Conservation (phyloP, 2,329 filamentous ascomycete genomes). For the Rutstroemia sydowiana region DNA sequence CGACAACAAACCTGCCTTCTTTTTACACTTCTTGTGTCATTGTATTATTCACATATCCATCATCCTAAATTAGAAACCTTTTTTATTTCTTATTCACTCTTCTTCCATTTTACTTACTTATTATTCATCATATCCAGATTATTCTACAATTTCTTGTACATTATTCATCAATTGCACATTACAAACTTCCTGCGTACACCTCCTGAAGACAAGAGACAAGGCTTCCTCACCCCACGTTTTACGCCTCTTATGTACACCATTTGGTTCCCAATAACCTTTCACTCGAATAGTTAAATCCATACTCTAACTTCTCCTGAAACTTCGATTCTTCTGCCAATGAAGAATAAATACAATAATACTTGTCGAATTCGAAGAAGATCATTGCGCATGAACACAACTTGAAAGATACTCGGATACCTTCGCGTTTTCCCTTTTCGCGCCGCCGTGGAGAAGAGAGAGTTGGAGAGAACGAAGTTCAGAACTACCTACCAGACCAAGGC, state of each 20-base stretch:
- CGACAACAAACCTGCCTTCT: neutral
- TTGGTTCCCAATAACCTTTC: neutral
- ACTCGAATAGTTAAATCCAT: conserved; percentile 3
- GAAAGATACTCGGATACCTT: neutral
- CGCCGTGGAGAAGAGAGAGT: neutral
- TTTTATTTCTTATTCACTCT: neutral
- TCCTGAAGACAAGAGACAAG: conserved; percentile 4
- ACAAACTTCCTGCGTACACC: conserved; percentile 1
- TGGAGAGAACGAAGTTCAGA: neutral
- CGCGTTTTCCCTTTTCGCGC: neutral
- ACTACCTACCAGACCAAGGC: neutral
- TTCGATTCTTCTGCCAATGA: conserved; percentile 3
- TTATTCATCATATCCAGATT: conserved; percentile 3
- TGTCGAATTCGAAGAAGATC: neutral
- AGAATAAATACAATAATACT: neutral
- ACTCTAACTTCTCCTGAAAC: neutral
- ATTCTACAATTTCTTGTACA: neutral
- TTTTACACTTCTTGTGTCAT: neutral
- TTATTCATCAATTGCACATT: neutral
- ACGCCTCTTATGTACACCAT: conserved; percentile 6
- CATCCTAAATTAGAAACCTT: neutral
- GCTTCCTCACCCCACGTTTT: conserved; percentile 6
- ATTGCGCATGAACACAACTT: conserved; percentile 8
- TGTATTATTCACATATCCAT: neutral
- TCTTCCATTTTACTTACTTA: neutral